Evolutionary conservation across 2,329 filamentous ascomycete genomes (phyloP), one percentile per base, ranked within the genome.

Genomic region (Ceratocystis diversiconidia): DNA sequence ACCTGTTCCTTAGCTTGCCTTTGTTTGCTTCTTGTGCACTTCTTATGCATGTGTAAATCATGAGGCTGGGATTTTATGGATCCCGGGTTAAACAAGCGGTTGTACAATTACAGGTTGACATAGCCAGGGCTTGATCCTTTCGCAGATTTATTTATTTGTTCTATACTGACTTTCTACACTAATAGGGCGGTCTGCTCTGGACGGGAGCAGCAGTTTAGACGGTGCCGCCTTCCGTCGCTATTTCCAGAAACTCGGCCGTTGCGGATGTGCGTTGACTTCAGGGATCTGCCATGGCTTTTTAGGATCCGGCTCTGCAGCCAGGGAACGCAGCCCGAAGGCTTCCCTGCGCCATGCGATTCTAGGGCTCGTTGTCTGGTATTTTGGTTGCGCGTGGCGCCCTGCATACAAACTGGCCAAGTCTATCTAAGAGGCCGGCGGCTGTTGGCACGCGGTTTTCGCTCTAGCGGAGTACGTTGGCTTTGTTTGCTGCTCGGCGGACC

Each of bases 21-120:
- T 32, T 17, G 52, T 36, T 8, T 41, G 36, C 36, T 12, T 10
- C 10, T n/a, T 59, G 10, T 57, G 52, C 52, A 57, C 22, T 19
- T 59, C 52, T 59, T 32, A 61, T 61, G 41, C 59, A 61, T 61
- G 17, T 32, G 41, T 41, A 44, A 61, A 61, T 44, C 59, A 61
- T 59, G 52, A 59, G 52, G 52, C 52, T 59, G 52, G 52, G 25
- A 30, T 57, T 59, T 59, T 30, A 32, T 32, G 52, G 52, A 32
- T 59, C 52, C 28, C 52, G 15, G 52, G 17, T 32, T 25, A 59
- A 59, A 15, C 15, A 59, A 59, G 15, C 15, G 52, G 52, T 59
- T 59, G 52, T 59, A 32, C 28, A 32, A 17, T 30, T 19, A 59
- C 28, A 32, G 7, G n/a, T 7, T 30, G 25, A n/a, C 52, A 32